Conservation (phyloP, 495 filamentous ascomycete species). For the Aspergillus sclerotioniger region DNA sequence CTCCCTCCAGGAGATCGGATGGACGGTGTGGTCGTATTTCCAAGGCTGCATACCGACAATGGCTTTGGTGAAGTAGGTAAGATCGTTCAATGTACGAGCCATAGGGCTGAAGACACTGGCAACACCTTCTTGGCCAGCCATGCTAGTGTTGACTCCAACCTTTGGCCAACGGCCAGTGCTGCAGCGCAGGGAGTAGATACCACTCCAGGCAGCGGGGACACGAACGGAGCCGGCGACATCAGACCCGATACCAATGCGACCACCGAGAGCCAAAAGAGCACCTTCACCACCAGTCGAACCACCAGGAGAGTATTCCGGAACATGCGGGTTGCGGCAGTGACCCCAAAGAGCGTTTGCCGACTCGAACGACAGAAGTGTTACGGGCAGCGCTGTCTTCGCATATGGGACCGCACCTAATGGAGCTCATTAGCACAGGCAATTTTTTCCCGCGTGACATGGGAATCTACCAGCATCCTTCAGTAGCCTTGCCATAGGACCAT, state of each 20-base stretch:
- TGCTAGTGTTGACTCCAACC: slow-evolving; percentile 77
- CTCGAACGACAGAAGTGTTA: slow-evolving; percentile 89
- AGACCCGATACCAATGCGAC: slow-evolving; percentile 89
- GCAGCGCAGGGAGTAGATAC: slow-evolving; percentile 86
- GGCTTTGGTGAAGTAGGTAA: slow-evolving; percentile 79
- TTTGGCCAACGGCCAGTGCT: slow-evolving; percentile 97
- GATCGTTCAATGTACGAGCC: slow-evolving; percentile 81
- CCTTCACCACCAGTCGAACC: slow-evolving; percentile 89
- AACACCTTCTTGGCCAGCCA: slow-evolving; percentile 93
- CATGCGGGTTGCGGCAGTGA: slow-evolving; percentile 78
- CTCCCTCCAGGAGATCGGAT: slow-evolving; percentile 77
- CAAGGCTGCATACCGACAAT: slow-evolving; percentile 85
- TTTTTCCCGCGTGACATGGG: background rate
- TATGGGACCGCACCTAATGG: slow-evolving; percentile 79
- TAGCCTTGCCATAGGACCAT: slow-evolving; percentile 73
- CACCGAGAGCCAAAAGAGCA: slow-evolving; percentile 80
- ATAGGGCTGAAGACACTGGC: slow-evolving; percentile 90
- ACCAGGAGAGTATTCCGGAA: slow-evolving; percentile 78
- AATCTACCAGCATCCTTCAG: slow-evolving; percentile 78
- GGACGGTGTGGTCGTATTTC: slow-evolving; percentile 84
- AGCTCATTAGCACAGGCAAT: slow-evolving; percentile 1
- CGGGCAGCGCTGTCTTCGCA: slow-evolving; percentile 92
- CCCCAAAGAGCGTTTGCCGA: slow-evolving; percentile 91
- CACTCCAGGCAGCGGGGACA: slow-evolving; percentile 84
- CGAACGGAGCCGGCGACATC: slow-evolving; percentile 94